Evolutionary conservation across 192 early-diverging fungal genomes (phyloP), one percentile per base, ranked within the genome.

Genomic region (Geranomyces variabilis): DNA sequence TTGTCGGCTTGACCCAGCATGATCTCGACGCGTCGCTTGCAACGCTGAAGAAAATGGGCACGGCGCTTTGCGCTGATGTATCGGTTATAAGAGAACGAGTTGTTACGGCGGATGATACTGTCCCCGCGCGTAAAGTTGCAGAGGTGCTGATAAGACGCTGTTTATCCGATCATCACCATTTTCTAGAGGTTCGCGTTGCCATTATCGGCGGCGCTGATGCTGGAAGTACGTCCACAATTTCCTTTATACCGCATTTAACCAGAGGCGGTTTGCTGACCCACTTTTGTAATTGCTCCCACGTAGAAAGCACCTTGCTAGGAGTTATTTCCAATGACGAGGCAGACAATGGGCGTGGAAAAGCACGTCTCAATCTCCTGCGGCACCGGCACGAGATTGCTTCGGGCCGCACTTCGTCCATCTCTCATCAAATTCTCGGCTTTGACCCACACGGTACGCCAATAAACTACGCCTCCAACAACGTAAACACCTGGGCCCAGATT

Each of bases 341-440:
- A 0, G 96, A 97, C 69, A 94, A 95, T 66, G 94, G 94, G 17
- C 80, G 86, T 30, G 96, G 96, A 44, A 90, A 90, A 68, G 87
- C 93, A 6, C 75, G 94, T 2, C 80, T 95, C 19, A 94, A 91
- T 78, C 77, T 95, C 34, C 84, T 96, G 57, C 88, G 94, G 22
- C 96, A 97, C 80, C 89, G 87, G 28, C 96, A 97, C 72, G 96
- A 97, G 71, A 90, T 97, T 43, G 92, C 92, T 77, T 82, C 91
- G 13, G 96, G 96, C 22, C 84, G 92, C 19, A 95, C 93, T 2
- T 95, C 93, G 21, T 94, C 93, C 30, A 91, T 97, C 28, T 84
- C 92, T 0, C 87, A 91, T 59, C 92, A 93, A 56, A 90, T 94
- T 63, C 82, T 97, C 49, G 94, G 96, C 0, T 97, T 94, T 77